Conservation (phyloP, 176 grass and related monocot genomes). For the Carex scoparia region DNA sequence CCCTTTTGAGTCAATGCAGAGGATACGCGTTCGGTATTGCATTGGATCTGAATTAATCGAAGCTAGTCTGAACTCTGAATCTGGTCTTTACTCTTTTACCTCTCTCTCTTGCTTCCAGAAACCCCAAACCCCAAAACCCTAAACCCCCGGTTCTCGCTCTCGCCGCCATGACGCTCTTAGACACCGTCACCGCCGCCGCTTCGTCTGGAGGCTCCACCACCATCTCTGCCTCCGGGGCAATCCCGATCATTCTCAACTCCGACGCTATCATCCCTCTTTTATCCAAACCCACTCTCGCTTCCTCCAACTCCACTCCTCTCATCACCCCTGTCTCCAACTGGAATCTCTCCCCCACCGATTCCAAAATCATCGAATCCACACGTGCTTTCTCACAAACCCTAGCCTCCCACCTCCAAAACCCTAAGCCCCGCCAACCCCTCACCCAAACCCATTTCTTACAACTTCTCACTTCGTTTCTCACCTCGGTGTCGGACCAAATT, state of each 20-base stretch:
- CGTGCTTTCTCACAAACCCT: constrained; percentile 27
- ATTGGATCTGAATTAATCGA: too few species aligned
- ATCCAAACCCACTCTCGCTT: constrained; percentile 21
- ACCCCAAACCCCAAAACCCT: constrained; percentile 43
- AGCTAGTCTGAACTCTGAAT: too few species aligned
- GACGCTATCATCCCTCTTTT: constrained; percentile 24
- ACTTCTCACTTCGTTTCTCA: constrained; percentile 44
- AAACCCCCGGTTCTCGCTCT: constrained; percentile 24
- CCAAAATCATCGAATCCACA: constrained; percentile 34
- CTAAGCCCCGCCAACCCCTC: constrained; percentile 9
- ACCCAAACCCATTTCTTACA: constrained; percentile 25
- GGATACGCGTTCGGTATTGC: too few species aligned
- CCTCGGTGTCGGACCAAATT: constrained; percentile 27
- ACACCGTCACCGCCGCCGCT: constrained; percentile 25
- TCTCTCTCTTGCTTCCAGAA: not conserved
- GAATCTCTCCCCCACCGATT: constrained; percentile 43
- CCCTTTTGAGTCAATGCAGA: too few species aligned
- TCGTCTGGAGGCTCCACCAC: not conserved
- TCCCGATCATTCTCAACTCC: constrained; percentile 50
- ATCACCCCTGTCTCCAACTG: constrained; percentile 44
- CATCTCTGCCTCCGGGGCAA: not conserved
- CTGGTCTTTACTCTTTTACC: too few species aligned
- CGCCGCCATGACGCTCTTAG: constrained; percentile 64
- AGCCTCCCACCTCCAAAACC: constrained; percentile 23
- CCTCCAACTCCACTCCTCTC: not conserved